A percentile compares a stretch with the other conserved stretches of the same genome.
Conservation (phyloP, 352 stramenopile genomes). For the Phytophthora constricta region DNA sequence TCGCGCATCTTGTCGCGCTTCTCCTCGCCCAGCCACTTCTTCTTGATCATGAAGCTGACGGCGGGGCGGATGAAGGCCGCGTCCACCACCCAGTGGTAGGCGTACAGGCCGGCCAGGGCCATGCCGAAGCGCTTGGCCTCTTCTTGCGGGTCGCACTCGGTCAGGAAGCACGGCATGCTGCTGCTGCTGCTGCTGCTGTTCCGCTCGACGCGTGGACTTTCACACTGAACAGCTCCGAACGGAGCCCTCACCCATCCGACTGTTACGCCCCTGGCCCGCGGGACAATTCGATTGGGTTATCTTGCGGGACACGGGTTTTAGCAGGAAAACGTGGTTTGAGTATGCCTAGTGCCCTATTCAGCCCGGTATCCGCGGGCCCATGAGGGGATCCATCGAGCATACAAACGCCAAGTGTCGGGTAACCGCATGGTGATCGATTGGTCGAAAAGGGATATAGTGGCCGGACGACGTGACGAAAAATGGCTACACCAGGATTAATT, state of each 20-base stretch:
- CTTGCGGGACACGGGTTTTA: not conserved
- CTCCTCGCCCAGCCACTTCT: slow-evolving; percentile 52
- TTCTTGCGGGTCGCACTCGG: slow-evolving; percentile 55
- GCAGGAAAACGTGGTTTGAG: not conserved
- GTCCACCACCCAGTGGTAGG: slow-evolving; percentile 78
- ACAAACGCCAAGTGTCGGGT: not conserved
- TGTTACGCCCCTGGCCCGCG: not conserved
- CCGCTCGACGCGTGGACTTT: slow-evolving; percentile 38
- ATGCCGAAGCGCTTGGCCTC: slow-evolving; percentile 71
- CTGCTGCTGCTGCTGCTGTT: slow-evolving; percentile 6
- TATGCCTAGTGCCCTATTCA: not conserved
- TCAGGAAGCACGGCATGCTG: slow-evolving; percentile 77
- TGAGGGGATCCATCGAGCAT: too few relatives aligned
- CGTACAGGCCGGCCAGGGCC: slow-evolving; percentile 62
- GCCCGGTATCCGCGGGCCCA: not conserved
- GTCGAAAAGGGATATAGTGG: not conserved
- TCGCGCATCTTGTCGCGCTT: slow-evolving; percentile 87
- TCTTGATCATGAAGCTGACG: slow-evolving; percentile 49
- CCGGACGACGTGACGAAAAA: too few relatives aligned
- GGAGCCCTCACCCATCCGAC: slow-evolving; percentile 11
- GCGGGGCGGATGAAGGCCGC: slow-evolving; percentile 62
- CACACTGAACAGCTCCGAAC: slow-evolving; percentile 30
- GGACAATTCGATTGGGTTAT: too few relatives aligned
- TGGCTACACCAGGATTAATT: too few relatives aligned
- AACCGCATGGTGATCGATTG: not conserved